Percentiles rank a stretch among this genome's conserved stretches.
phyloP scores from a whole-genome alignment of 2,329 filamentous ascomycete species.

The Diplodia mutila region DNA sequence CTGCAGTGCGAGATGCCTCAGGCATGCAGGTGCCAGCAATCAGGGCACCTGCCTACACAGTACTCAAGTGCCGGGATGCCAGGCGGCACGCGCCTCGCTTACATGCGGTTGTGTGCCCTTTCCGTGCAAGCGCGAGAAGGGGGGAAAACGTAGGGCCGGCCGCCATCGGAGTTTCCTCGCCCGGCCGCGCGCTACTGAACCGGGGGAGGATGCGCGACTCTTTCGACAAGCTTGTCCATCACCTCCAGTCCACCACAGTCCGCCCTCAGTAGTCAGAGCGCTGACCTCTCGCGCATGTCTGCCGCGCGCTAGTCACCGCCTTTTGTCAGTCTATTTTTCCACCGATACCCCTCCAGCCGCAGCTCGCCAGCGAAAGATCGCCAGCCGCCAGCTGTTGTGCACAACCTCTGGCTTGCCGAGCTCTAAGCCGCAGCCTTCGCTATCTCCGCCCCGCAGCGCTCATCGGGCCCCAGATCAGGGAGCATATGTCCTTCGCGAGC shows the following conservation, averaged over 20 bases:
- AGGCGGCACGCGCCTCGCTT: conserved; percentile 15
- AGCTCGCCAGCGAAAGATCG: neutral
- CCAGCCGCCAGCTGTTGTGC: conserved; percentile 10
- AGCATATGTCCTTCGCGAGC: conserved; percentile 21
- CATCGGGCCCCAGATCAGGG: conserved; percentile 10
- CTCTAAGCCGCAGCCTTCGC: conserved; percentile 14
- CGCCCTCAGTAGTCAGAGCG: neutral
- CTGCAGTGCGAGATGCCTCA: neutral
- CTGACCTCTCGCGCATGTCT: conserved; percentile 17
- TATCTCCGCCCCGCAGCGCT: conserved; percentile 6
- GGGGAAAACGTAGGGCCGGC: conserved; percentile 1
- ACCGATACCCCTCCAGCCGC: neutral
- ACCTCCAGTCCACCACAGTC: neutral
- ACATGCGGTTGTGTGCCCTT: neutral
- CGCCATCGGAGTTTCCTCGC: conserved; percentile 26
- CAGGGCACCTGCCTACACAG: neutral
- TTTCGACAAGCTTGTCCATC: conserved; percentile 25
- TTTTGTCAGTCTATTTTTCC: neutral
- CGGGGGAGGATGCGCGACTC: conserved; percentile 26
- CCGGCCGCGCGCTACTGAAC: conserved; percentile 20
- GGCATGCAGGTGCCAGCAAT: neutral
- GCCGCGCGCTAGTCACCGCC: neutral
- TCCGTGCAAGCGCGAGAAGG: neutral
- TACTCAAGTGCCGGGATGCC: too few species aligned
- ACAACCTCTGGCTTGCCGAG: conserved; percentile 19